These are phyloP conservation scores for Amphirosellinia nigrospora DNA, from an alignment of 495 filamentous ascomycete genomes.

Conservation along the genomic window DNA sequence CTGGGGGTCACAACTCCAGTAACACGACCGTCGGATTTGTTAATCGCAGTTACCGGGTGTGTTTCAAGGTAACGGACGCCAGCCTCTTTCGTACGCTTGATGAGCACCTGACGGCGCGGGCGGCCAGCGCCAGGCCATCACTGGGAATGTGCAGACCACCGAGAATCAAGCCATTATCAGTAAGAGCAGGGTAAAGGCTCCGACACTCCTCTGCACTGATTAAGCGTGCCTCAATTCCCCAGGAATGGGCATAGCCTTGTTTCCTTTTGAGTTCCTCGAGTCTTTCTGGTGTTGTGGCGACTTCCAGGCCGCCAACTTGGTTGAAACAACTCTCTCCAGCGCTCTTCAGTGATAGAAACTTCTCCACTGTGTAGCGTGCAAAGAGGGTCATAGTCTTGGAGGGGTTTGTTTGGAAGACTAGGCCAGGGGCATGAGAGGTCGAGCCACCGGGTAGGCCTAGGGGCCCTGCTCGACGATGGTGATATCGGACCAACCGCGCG, in stretches of 20 bases:
- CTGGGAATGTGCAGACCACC: slow-evolving; percentile 57
- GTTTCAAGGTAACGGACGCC: slow-evolving; percentile 53
- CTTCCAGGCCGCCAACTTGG: slow-evolving; percentile 56
- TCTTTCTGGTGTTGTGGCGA: slow-evolving; percentile 57
- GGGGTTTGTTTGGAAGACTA: slow-evolving; percentile 57
- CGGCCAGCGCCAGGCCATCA: slow-evolving; percentile 58
- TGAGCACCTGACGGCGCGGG: slow-evolving; percentile 57
- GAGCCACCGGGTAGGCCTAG: slow-evolving; percentile 59
- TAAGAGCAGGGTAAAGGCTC: slow-evolving; percentile 51
- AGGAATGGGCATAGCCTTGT: slow-evolving; percentile 55
- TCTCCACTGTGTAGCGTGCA: slow-evolving; percentile 57
- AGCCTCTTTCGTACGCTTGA: slow-evolving; percentile 52
- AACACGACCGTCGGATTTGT: slow-evolving; percentile 41
- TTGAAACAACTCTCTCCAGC: slow-evolving; percentile 55
- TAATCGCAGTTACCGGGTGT: slow-evolving; percentile 56
- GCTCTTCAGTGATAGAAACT: slow-evolving; percentile 43
- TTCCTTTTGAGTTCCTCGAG: slow-evolving; percentile 58
- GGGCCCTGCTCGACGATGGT: slow-evolving; percentile 61
- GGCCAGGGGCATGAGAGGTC: slow-evolving; percentile 59
- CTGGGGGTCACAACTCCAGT: slow-evolving; percentile 52
- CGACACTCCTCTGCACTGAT: slow-evolving; percentile 52
- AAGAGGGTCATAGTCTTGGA: slow-evolving; percentile 59
- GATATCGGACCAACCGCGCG: slow-evolving; percentile 57
- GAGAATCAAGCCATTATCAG: slow-evolving; percentile 48
- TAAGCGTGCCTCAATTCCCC: slow-evolving; percentile 53